Evolutionary conservation across 352 stramenopile genomes (phyloP).

Genomic region (Aphanomyces stellatus): DNA sequence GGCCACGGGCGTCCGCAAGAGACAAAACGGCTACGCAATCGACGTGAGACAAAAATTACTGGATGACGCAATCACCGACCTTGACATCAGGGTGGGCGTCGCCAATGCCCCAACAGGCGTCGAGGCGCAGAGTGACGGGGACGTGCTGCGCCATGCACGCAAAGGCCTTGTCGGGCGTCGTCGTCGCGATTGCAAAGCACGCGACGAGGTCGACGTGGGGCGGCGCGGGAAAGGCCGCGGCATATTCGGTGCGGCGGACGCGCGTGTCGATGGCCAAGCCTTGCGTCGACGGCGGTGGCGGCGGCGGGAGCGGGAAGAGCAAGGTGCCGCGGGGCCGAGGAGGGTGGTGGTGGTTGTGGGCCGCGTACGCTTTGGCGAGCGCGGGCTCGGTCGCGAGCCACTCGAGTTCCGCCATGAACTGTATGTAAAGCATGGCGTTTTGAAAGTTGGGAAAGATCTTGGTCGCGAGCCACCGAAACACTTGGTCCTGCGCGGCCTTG

Average conservation of each 20-base stretch:
- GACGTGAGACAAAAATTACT: neutral
- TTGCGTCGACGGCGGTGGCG: neutral
- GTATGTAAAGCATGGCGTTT: conserved; percentile 50
- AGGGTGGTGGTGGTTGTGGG: conserved; percentile 25
- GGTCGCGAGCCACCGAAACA: conserved; percentile 60
- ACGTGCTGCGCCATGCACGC: too few relatives aligned
- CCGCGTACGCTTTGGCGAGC: conserved; percentile 4
- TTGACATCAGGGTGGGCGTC: neutral
- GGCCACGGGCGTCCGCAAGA: neutral
- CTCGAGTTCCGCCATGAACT: conserved; percentile 59
- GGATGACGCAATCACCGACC: too few relatives aligned
- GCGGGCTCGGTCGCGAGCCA: conserved; percentile 45
- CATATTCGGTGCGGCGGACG: neutral
- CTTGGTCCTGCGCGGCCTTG: conserved; percentile 54
- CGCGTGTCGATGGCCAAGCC: neutral
- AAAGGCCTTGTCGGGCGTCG: too few relatives aligned
- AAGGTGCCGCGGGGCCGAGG: neutral
- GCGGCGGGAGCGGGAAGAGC: neutral
- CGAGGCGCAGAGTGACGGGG: neutral
- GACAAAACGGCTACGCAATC: conserved; percentile 10
- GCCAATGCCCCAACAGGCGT: neutral
- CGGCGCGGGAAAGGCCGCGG: neutral
- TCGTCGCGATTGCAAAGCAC: too few relatives aligned
- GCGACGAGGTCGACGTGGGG: too few relatives aligned
- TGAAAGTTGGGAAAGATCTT: conserved; percentile 56